Evolutionary conservation across 108 stramenopile species (phyloP).

Genomic region (Phaeodactylum tricornutum): DNA sequence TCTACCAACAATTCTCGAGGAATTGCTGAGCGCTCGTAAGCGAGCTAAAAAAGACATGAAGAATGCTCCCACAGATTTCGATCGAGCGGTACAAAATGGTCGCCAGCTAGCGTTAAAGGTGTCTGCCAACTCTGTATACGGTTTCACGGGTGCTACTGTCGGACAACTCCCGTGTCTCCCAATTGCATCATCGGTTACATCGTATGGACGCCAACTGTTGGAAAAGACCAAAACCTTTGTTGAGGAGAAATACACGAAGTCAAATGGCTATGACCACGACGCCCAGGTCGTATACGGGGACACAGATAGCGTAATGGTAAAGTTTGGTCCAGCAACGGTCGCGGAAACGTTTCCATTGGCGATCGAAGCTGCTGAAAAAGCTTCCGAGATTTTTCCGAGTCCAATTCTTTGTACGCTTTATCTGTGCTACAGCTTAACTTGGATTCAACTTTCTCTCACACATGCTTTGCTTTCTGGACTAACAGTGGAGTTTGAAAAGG

Average conservation of each 20-base stretch:
- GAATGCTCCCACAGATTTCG: conserved; percentile 94
- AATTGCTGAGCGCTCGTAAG: conserved; percentile 76
- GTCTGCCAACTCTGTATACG: conserved; percentile 98
- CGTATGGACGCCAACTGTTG: conserved; percentile 90
- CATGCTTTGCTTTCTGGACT: no score
- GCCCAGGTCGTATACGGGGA: conserved; percentile 98
- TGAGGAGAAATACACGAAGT: conserved; percentile 87
- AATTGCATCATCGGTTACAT: conserved; percentile 95
- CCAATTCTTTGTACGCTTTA: no score
- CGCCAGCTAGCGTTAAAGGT: conserved; percentile 97
- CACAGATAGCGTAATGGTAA: conserved; percentile 99
- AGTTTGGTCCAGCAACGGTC: conserved; percentile 91
- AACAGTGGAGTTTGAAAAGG: conserved; percentile 98
- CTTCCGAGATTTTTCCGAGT: conserved; percentile 88
- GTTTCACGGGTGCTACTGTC: conserved; percentile 98
- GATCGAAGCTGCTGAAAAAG: conserved; percentile 89
- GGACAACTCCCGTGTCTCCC: conserved; percentile 97
- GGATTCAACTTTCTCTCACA: no score
- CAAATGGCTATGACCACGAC: conserved; percentile 89
- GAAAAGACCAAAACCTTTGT: conserved; percentile 91
- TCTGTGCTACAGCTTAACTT: no score
- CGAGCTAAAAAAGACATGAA: conserved; percentile 99
- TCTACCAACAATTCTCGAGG: conserved; percentile 93
- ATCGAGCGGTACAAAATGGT: conserved; percentile 98
- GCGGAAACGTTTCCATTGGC: conserved; percentile 92